Percentiles rank a stretch among this genome's conserved stretches.
Conservation (phyloP, 2,329 filamentous ascomycete species). For the Colletotrichum karsti region DNA sequence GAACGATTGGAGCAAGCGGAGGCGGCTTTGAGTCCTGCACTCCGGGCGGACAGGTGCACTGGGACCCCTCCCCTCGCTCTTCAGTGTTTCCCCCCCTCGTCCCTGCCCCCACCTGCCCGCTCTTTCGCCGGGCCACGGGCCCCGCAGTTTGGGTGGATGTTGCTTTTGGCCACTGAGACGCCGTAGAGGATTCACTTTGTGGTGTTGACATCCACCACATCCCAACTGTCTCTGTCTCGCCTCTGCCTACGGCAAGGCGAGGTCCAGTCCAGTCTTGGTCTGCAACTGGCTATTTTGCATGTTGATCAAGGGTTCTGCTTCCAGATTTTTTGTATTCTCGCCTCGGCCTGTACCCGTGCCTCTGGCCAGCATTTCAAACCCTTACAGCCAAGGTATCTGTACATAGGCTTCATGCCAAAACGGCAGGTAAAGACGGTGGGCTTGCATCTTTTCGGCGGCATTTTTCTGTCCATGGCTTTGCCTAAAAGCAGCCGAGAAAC, state of each 20-base stretch:
- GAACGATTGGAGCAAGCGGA: background rate
- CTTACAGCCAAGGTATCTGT: background rate
- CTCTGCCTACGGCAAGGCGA: background rate
- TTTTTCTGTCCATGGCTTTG: background rate
- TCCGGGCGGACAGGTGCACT: constrained; percentile 5
- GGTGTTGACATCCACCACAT: background rate
- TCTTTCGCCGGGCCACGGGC: constrained; percentile 20
- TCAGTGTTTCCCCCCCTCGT: background rate
- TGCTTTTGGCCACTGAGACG: constrained; percentile 2
- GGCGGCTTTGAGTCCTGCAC: background rate
- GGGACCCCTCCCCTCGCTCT: no score
- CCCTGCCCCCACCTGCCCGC: constrained; percentile 14
- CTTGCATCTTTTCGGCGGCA: background rate
- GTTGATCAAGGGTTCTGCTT: constrained; percentile 6
- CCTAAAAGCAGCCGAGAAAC: constrained; percentile 9
- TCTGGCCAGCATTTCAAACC: background rate
- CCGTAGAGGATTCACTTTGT: background rate
- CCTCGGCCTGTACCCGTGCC: background rate
- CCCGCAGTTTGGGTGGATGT: constrained; percentile 17
- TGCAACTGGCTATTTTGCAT: background rate
- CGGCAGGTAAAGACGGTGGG: background rate
- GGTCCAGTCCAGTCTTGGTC: background rate
- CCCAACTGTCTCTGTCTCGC: no score
- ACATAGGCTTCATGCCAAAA: background rate
- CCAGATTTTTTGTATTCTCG: constrained; percentile 4